These are phyloP conservation scores for Ceratonia siliqua DNA, from an alignment of 306 rosid genomes.

Conservation along the genomic window DNA sequence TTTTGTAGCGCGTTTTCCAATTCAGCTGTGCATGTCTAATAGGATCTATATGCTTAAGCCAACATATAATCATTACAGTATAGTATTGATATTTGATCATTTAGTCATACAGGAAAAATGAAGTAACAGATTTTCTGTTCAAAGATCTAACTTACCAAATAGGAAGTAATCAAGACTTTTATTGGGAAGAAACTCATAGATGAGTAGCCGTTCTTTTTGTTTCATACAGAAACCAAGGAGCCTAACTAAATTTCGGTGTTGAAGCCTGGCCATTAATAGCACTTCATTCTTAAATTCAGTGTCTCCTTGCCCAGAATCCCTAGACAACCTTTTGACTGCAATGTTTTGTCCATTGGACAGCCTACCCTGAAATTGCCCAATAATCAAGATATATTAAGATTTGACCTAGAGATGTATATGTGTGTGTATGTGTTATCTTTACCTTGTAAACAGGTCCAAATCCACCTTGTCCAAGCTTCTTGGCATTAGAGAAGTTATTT, in stretches of 20 bases:
- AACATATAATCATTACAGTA: background rate
- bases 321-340: slow-evolving; percentile 50
- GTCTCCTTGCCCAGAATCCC: slow-evolving; percentile 40
- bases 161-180: slow-evolving; percentile 54
- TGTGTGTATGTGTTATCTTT: background rate
- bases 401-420: background rate
- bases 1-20: slow-evolving; percentile 42
- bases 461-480: slow-evolving; percentile 51
- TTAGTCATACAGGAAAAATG: background rate
- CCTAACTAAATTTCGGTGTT: slow-evolving; percentile 54
- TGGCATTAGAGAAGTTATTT: slow-evolving; percentile 32
- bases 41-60: slow-evolving; percentile 35
- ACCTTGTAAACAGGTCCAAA: slow-evolving; percentile 52
- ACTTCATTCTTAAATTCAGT: slow-evolving; percentile 54
- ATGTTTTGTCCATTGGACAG: slow-evolving; percentile 35
- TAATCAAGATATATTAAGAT: background rate
- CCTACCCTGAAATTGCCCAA: slow-evolving; percentile 34
- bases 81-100: background rate
- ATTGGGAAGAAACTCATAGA: slow-evolving; percentile 57
- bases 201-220: slow-evolving; percentile 47
- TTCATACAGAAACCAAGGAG: slow-evolving; percentile 52
- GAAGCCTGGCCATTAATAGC: slow-evolving; percentile 50
- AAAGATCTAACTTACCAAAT: slow-evolving; percentile 38
- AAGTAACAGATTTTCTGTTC: background rate
- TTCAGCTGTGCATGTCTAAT: background rate